Percentiles rank a stretch among this genome's conserved stretches.
Evolutionary conservation across 495 filamentous ascomycete genomes (phyloP).

Genomic region (Astrothelium macrocarpum): DNA sequence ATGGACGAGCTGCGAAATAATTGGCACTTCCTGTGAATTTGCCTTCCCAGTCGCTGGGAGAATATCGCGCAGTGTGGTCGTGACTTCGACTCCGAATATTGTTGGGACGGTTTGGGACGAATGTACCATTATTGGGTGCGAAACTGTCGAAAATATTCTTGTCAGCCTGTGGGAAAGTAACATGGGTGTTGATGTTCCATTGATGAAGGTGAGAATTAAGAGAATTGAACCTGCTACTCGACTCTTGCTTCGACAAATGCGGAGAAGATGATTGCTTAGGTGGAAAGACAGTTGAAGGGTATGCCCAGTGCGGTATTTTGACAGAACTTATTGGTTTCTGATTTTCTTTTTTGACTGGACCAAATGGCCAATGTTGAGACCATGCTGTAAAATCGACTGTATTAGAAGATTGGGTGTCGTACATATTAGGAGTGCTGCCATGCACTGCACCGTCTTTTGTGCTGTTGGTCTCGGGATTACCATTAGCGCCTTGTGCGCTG

Average conservation of each 20-base stretch:
- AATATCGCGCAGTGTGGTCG: constrained; percentile 66
- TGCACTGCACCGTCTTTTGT: neutral
- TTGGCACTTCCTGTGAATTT: constrained; percentile 43
- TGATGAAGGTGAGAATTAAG: neutral
- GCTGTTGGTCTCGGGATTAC: neutral
- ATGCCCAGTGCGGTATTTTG: neutral
- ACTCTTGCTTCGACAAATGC: neutral
- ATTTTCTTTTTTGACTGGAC: constrained; percentile 6
- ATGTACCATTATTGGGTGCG: constrained; percentile 30
- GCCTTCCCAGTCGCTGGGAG: constrained; percentile 48
- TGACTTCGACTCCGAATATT: constrained; percentile 48
- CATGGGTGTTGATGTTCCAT: neutral
- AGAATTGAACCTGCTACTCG: neutral
- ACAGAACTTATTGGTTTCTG: neutral
- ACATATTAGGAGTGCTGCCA: neutral
- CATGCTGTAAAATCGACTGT: neutral
- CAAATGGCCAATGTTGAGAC: constrained; percentile 11
- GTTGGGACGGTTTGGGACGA: constrained; percentile 26
- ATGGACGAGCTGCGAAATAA: constrained; percentile 39
- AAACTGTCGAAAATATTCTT: constrained; percentile 16
- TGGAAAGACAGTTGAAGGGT: constrained; percentile 8
- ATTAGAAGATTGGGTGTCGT: neutral
- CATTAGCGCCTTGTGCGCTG: neutral
- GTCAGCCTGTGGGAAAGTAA: constrained; percentile 12
- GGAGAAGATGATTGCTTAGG: neutral